phyloP scores from a whole-genome alignment of 73 alveolate species.

The Tetrahymena elliotti region DNA sequence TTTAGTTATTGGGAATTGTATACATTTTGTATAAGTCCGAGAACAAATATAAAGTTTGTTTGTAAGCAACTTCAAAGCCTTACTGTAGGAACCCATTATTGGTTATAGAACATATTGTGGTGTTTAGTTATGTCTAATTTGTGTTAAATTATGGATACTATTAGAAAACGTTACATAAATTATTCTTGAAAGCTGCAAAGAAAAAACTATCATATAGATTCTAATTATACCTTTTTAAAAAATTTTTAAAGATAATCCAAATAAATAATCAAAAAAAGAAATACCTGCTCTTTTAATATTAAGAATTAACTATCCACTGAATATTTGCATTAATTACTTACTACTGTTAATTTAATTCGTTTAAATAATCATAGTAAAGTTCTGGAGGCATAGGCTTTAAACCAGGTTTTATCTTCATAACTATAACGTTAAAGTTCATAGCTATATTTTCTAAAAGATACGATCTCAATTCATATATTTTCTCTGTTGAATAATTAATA shows the following conservation, averaged over 20 bases:
- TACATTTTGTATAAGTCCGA: not conserved
- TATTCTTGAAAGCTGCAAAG: not conserved
- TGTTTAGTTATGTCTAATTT: not conserved
- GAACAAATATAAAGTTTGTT: not conserved
- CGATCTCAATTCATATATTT: not conserved
- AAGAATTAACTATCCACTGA: not conserved
- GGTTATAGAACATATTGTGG: not conserved
- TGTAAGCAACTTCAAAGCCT: not conserved
- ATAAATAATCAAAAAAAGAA: too few species aligned
- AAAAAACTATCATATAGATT: not conserved
- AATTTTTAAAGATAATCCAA: too few species aligned
- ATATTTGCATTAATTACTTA: not conserved
- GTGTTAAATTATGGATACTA: not conserved
- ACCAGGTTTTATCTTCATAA: not conserved
- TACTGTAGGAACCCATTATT: not conserved
- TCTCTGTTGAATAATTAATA: too few species aligned
- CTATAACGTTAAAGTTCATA: not conserved
- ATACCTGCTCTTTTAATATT: not conserved
- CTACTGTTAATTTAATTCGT: too few species aligned
- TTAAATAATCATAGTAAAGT: not conserved
- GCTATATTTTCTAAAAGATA: not conserved
- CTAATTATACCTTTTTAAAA: not conserved
- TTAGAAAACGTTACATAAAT: not conserved
- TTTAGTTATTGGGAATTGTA: not conserved
- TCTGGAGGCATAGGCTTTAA: not conserved